Evolutionary conservation across 2,329 filamentous ascomycete species (phyloP).

Genomic region (Colletotrichum sp.): DNA sequence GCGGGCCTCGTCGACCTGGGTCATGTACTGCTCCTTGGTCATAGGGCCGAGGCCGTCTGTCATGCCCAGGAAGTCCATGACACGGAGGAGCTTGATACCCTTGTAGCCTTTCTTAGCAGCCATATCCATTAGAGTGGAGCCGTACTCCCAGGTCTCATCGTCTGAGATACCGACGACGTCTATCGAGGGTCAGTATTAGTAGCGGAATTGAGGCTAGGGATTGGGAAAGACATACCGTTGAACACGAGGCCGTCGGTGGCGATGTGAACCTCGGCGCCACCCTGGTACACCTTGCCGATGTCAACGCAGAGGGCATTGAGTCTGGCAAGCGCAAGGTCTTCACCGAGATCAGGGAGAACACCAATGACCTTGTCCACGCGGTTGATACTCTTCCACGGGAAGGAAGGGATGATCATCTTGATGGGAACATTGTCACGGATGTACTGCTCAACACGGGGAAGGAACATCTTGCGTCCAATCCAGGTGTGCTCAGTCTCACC

Average conservation of each 20-base stretch:
- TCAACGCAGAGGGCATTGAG: conserved; percentile 43
- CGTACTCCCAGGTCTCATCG: conserved; percentile 44
- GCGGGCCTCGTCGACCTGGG: conserved; percentile 8
- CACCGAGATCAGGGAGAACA: conserved; percentile 43
- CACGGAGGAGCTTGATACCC: conserved; percentile 38
- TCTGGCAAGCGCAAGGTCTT: conserved; percentile 43
- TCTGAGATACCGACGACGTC: conserved; percentile 47
- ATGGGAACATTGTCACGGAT: conserved; percentile 14
- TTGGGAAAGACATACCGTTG: conserved; percentile 1
- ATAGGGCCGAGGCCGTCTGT: conserved; percentile 16
- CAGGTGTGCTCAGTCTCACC: conserved; percentile 16
- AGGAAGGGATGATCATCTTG: conserved; percentile 23
- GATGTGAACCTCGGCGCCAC: conserved; percentile 44
- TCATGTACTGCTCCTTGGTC: conserved; percentile 17
- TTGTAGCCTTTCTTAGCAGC: conserved; percentile 33
- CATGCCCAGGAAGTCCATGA: conserved; percentile 38
- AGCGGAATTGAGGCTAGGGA: rapidly evolving
- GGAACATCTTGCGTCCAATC: conserved; percentile 20
- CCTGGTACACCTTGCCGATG: conserved; percentile 41
- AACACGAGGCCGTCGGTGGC: conserved; percentile 47
- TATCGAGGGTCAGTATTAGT: conserved; percentile 24
- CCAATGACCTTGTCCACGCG: conserved; percentile 36
- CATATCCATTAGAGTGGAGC: conserved; percentile 39
- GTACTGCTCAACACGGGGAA: conserved; percentile 16
- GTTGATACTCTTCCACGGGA: conserved; percentile 28